Evolutionary conservation across 2,329 filamentous ascomycete genomes (phyloP), one percentile per base, ranked within the genome.

Genomic region (Cladophialophora psammophila): DNA sequence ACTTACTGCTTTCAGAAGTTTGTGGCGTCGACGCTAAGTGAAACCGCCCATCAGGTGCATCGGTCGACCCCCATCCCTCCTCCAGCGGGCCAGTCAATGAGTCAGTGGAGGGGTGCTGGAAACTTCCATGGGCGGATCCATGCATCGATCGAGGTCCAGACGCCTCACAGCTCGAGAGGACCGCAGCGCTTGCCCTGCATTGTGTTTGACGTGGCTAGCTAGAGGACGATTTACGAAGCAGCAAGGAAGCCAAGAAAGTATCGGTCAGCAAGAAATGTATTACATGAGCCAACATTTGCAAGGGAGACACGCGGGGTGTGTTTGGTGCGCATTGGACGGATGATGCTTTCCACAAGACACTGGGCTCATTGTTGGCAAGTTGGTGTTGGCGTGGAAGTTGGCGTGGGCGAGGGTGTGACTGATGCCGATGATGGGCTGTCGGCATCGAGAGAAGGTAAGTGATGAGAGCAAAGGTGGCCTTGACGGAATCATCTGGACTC

Each of bases 241-340:
- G 12, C 40, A 12, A 50, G 38, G 40, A 32, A 20, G 60, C 50
- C 60, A 66, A 64, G 45, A 31, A 13, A 26, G 12, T 48, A 69
- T 69, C 65, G 63, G 65, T 71, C 64, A 71, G 69, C 69, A 68
- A 58, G 66, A 65, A 65, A 50, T 48, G 53, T 65, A 62, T 68
- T 68, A 68, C 66, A 68, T 68, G 66, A 68, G 58, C 66, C 59
- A 54, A 35, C 31, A 38, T 50, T 32, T 42, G 52, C 40, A 42
- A 36, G 52, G 52, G 36, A 52, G 40, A 40, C 15, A 26, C 13
- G 12, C 18, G 45, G 45, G 57, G 57, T 50, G 40, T 26, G 18
- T 50, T 32, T 40, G 32, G 15, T 53, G 54, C 55, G 55, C 40
- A 32, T 54, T 52, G 59, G n/a, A 20, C 32, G 13, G 48, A 20